Evolutionary conservation across 179 eudicot genomes (phyloP), one percentile per base, ranked within the genome.

Genomic region (Silene noctiflora): DNA sequence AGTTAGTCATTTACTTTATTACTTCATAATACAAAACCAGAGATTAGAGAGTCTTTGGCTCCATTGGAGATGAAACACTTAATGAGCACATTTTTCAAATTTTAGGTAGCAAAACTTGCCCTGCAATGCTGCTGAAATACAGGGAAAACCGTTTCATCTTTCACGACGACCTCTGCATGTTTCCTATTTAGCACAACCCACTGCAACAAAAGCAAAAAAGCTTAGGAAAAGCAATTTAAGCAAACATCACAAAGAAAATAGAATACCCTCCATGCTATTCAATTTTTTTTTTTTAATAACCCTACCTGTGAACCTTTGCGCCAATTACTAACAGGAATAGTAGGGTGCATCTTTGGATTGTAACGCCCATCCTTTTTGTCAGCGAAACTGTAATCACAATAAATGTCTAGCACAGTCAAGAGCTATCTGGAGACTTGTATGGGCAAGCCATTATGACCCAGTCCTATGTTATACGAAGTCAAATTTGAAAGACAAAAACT

Each of bases 231-330:
- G 24, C n/a, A n/a, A n/a, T n/a, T n/a, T n/a, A n/a, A n/a, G n/a
- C 19, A 7, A 46, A 71, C 10, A 70, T 6, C 27, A 58, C 39
- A 69, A 1, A 12, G 58, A 55, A 55, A 69, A 29, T 27, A 71
- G 46, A 44, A 58, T 69, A 44, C 48, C 27, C 35, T 20, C 60
- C 42, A 44, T 7, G 69, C 22, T 59, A 25, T 31, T 25, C 17
- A 16, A 1, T 13, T 58, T 4, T 19, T 56, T 13, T 58, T 4
- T 19, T 56, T n/a, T 64, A 67, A 19, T 5, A 27, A 25, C 39
- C 29, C 6, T 82, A 91, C 98, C 97, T 94, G 98, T 73, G 98
- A 94, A 78, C 96, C 98, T 87, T 94, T 94, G 69, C 98, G 91
- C 98, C 98, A 94, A 78, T 89, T 83, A 33, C 77, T 78, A 63